phyloP scores from a whole-genome alignment of 2,329 filamentous ascomycete species.

The Fusarium graminum region DNA sequence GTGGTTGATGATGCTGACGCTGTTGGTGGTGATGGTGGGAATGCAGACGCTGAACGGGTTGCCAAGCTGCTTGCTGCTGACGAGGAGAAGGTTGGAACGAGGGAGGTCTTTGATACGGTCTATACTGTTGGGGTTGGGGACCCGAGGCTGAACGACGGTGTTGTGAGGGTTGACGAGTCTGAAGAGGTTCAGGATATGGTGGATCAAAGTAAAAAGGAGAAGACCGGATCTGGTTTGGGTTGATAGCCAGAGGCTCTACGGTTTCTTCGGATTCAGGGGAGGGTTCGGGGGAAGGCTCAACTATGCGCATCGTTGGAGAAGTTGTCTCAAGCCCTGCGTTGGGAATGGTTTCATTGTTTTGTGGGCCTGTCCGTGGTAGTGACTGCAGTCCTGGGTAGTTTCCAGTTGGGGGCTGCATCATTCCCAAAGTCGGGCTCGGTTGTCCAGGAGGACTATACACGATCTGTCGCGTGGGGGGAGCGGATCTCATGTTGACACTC shows the following conservation, averaged over 20 bases:
- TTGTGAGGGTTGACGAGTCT: constrained; percentile 29
- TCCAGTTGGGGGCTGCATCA: constrained; percentile 43
- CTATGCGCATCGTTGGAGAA: constrained; percentile 56
- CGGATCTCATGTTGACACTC: constrained; percentile 38
- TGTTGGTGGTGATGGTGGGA: constrained; percentile 38
- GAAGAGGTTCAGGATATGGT: constrained; percentile 45
- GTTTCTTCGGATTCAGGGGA: constrained; percentile 51
- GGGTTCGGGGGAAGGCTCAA: constrained; percentile 54
- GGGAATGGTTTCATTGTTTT: constrained; percentile 24
- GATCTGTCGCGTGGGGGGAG: constrained; percentile 52
- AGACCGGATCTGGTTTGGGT: constrained; percentile 23
- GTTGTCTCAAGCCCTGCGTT: constrained; percentile 46
- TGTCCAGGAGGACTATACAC: constrained; percentile 55
- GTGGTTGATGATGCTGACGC: constrained; percentile 37
- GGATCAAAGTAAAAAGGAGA: constrained; percentile 45
- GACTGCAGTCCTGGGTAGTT: constrained; percentile 6
- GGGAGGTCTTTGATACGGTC: constrained; percentile 36
- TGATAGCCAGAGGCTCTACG: constrained; percentile 16
- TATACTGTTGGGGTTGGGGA: constrained; percentile 27
- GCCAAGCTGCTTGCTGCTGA: constrained; percentile 38
- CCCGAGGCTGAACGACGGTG: constrained; percentile 34
- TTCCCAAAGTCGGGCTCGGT: constrained; percentile 59
- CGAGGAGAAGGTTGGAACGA: constrained; percentile 35
- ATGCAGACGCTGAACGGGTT: constrained; percentile 26
- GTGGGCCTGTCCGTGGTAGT: constrained; percentile 11